Evolutionary conservation across 2,329 filamentous ascomycete species (phyloP).

Genomic region (Claviceps pusilla): DNA sequence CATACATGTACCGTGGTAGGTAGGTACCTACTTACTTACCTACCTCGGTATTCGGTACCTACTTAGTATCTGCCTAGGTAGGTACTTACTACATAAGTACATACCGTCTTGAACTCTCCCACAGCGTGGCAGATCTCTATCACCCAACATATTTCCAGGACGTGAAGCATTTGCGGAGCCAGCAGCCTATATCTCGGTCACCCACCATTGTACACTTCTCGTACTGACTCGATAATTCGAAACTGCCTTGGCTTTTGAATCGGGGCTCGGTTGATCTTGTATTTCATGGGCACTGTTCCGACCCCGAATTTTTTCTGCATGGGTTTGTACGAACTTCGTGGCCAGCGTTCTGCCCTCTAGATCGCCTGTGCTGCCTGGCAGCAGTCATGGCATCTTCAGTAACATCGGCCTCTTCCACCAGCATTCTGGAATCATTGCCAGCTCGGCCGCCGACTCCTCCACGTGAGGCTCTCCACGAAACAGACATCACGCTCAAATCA

Average conservation of each 20-base stretch:
- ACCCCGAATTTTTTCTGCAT: conserved; percentile 1
- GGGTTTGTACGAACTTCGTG: conserved; percentile 2
- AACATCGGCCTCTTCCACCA: conserved; percentile 19
- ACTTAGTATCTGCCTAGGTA: not conserved
- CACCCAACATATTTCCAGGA: not conserved
- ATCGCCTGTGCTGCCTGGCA: conserved; percentile 24
- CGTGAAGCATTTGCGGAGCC: not conserved
- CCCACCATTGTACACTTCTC: not conserved
- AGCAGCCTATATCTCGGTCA: not conserved
- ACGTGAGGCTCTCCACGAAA: conserved; percentile 32
- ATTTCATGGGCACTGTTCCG: not conserved
- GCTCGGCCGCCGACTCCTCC: conserved; percentile 53
- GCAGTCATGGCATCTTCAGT: conserved; percentile 27
- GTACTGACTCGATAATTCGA: not conserved
- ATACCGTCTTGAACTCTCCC: not conserved
- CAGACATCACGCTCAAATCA: conserved; percentile 21
- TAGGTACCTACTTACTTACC: no score
- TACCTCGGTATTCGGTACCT: no score
- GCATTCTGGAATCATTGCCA: conserved; percentile 35
- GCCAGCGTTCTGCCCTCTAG: conserved; percentile 18
- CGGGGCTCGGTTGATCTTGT: not conserved
- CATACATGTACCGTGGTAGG: not conserved
- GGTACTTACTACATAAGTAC: not conserved
- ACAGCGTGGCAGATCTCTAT: not conserved
- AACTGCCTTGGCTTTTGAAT: not conserved